Base-by-base conservation (phyloP, 352 stramenopile genomes). In the Globisporangium megalacanthum region DNA sequence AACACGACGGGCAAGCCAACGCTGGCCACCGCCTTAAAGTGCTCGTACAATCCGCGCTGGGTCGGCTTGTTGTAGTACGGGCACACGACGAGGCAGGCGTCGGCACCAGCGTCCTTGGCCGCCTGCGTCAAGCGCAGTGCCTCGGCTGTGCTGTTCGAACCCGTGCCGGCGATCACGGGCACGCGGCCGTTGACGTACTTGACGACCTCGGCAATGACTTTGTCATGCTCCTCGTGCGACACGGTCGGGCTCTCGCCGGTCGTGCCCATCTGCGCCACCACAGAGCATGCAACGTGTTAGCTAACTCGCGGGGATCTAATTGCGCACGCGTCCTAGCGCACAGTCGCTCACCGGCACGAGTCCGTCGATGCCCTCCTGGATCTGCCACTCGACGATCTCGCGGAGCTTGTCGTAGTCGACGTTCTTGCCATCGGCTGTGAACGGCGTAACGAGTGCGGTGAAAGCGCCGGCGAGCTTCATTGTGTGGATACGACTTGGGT, bases 51-150 rank as follows among this genome's bases (percentile, higher is more conserved):
- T 14, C 89, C 93, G 66, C 94, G 88, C 75, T 99, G 96, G 20
- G 96, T 97, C 41, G 97, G 96, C 81, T 99, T 99, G 75, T 99
- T 97, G 79, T 99, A 99, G 77, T 99, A 99, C 50, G 97, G 97
- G 60, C 94, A 98, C 5, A 99, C 96, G 35, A 99, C 83, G 2
- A 99, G 77, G 49, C 80, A 96, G 31, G 94, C 96, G 72, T 99
- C 95, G 51, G 86, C 93, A 15, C 96, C 96, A 20, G 86, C 78
- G 55, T 98, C 89, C 59, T 97, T 97, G 37, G 95, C 92, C 19
- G 84, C 82, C 36, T 79, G 72, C 20, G 88, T 97, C 56, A 95
- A 54, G n/a, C 85, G 85, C 68, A 97, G 67, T 20, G 87, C 86
- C 56, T 94, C 88, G 9, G 60, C 67, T 10, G 89, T 97, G 73